phyloP scores from a whole-genome alignment of 495 filamentous ascomycete species.

The Bryoglossum gracile region DNA sequence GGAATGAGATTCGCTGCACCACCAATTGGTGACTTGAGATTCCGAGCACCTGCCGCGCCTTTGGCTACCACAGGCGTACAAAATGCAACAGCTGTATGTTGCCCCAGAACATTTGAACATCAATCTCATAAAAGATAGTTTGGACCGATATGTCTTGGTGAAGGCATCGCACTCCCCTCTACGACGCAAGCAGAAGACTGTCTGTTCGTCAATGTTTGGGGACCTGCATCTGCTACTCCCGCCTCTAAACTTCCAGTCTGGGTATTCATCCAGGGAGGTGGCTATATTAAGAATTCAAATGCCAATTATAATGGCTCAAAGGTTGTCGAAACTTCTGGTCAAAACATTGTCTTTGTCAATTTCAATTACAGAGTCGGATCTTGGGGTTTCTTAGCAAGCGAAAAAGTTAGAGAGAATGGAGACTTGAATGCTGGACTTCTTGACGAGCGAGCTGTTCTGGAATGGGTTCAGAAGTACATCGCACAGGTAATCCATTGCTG shows the following conservation, averaged over 20 bases:
- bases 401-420: constrained; percentile 43
- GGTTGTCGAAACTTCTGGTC: constrained; percentile 50
- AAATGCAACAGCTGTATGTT: constrained; percentile 12
- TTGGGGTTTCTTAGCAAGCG: constrained; percentile 64
- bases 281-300: constrained; percentile 58
- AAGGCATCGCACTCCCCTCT: constrained; percentile 25
- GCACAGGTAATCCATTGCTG: constrained; percentile 32
- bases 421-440: constrained; percentile 68
- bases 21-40: constrained; percentile 44
- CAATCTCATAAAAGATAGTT: not conserved
- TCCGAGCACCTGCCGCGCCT: constrained; percentile 34
- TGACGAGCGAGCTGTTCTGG: constrained; percentile 57
- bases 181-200: constrained; percentile 57
- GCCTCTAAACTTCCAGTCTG: constrained; percentile 48
- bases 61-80: not conserved
- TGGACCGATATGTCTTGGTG: constrained; percentile 10
- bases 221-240: constrained; percentile 37
- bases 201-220: constrained; percentile 66
- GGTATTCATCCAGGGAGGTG: constrained; percentile 71
- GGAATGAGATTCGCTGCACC: constrained; percentile 53
- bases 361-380: constrained; percentile 74
- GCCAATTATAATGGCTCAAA: constrained; percentile 60
- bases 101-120: not conserved
- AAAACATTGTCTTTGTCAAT: constrained; percentile 60
- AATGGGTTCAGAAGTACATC: constrained; percentile 65